Percentiles rank a stretch among this genome's conserved stretches.
Evolutionary conservation across 2,329 filamentous ascomycete genomes (phyloP).

Genomic region (Penicillium sp.): DNA sequence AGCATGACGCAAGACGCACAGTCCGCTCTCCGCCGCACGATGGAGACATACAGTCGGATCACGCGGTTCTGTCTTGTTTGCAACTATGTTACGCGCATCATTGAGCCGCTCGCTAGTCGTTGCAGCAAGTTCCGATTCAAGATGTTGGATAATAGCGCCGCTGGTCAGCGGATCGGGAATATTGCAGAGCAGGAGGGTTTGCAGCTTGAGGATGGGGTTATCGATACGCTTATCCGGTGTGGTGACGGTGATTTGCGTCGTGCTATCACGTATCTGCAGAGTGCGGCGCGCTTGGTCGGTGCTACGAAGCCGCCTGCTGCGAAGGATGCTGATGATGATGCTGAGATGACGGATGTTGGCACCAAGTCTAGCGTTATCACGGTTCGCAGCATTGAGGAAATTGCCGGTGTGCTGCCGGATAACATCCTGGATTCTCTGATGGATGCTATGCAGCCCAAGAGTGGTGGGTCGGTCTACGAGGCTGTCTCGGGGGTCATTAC

Average conservation of each 20-base stretch:
- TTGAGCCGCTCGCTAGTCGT: conserved; percentile 87
- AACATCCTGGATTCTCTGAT: conserved; percentile 67
- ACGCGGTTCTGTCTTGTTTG: conserved; percentile 97
- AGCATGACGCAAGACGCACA: conserved; percentile 99
- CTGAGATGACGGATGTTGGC: conserved; percentile 61
- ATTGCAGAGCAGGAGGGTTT: conserved; percentile 82
- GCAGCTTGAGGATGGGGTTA: conserved; percentile 69
- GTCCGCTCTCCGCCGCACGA: conserved; percentile 84
- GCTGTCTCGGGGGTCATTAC: conserved; percentile 76
- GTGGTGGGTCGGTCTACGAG: conserved; percentile 64
- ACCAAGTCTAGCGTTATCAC: conserved; percentile 59
- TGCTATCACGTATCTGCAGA: conserved; percentile 94
- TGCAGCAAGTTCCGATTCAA: conserved; percentile 99
- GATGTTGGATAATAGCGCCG: conserved; percentile 82
- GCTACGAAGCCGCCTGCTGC: conserved; percentile 49
- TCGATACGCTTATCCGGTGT: conserved; percentile 79
- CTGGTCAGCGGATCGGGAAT: conserved; percentile 71
- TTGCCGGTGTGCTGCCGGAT: conserved; percentile 88
- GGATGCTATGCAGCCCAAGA: conserved; percentile 70
- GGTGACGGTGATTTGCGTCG: conserved; percentile 94
- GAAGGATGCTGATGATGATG: conserved; percentile 52
- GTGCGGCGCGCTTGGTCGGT: conserved; percentile 82
- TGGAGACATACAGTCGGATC: conserved; percentile 97
- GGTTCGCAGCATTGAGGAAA: conserved; percentile 81
- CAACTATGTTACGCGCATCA: conserved; percentile 98